Percentiles rank a stretch among this genome's conserved stretches.
Conservation (phyloP, 1,284 basidiomycete species). For the Tilletia walkeri region DNA sequence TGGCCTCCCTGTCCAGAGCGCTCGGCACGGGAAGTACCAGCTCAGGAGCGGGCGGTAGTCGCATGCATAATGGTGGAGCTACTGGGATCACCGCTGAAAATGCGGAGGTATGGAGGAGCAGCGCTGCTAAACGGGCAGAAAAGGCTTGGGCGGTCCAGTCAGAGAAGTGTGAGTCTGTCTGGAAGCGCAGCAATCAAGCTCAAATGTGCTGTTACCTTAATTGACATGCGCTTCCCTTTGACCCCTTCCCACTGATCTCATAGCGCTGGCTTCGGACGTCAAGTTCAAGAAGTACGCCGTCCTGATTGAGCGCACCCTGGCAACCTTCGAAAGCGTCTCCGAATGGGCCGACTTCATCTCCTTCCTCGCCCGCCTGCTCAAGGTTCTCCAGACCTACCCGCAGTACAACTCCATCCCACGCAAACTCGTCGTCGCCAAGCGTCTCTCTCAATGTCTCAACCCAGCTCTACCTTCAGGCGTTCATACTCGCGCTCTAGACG, state of each 20-base stretch:
- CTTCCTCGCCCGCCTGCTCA: slow-evolving; percentile 89
- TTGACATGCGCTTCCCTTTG: neutral
- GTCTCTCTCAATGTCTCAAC: slow-evolving; percentile 92
- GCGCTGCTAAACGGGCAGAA: slow-evolving; percentile 49
- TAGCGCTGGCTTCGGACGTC: slow-evolving; percentile 64
- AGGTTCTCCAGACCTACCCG: slow-evolving; percentile 87
- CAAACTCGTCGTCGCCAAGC: slow-evolving; percentile 90
- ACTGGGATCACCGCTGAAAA: neutral
- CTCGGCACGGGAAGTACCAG: slow-evolving; percentile 1
- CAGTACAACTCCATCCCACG: slow-evolving; percentile 92
- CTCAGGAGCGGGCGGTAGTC: neutral
- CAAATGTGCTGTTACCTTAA: neutral
- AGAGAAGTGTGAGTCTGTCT: slow-evolving; percentile 33
- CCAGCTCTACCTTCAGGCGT: slow-evolving; percentile 94
- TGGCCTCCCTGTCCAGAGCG: neutral
- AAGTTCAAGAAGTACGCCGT: slow-evolving; percentile 92
- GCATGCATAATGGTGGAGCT: slow-evolving; percentile 8
- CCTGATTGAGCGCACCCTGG: slow-evolving; percentile 86
- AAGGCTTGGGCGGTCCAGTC: slow-evolving; percentile 49
- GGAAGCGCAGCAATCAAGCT: neutral
- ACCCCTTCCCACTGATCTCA: neutral
- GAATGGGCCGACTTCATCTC: slow-evolving; percentile 99
- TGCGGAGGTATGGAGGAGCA: slow-evolving; percentile 39
- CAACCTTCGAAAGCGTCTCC: slow-evolving; percentile 90
- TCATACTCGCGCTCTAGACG: slow-evolving; percentile 91